phyloP scores from a whole-genome alignment of 2,329 filamentous ascomycete genomes.

The Colletotrichum sp. region DNA sequence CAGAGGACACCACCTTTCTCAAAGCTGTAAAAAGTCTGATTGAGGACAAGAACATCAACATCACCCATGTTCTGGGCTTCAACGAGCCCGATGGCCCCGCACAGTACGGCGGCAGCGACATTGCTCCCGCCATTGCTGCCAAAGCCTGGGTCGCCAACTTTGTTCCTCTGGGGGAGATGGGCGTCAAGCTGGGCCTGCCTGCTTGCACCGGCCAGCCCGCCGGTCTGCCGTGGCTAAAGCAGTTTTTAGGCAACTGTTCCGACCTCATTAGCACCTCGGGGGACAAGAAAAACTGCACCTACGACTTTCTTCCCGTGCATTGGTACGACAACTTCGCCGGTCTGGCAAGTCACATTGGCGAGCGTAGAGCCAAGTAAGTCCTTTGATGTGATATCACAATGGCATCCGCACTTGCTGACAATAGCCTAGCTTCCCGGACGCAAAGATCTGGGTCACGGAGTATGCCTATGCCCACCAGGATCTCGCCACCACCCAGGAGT shows the following conservation, averaged over 20 bases:
- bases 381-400: background rate
- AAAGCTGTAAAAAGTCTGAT: constrained; percentile 62
- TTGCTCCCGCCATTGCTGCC: constrained; percentile 67
- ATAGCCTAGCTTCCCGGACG: constrained; percentile 58
- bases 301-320: constrained; percentile 68
- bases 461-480: constrained; percentile 67
- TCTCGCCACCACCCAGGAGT: constrained; percentile 62
- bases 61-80: constrained; percentile 75
- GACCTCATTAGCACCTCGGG: constrained; percentile 54
- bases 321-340: constrained; percentile 76
- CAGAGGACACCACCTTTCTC: constrained; percentile 64
- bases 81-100: constrained; percentile 75
- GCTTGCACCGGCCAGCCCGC: constrained; percentile 67
- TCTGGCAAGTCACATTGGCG: constrained; percentile 69
- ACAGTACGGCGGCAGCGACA: constrained; percentile 64
- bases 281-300: constrained; percentile 58
- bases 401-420: constrained; percentile 1
- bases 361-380: constrained; percentile 53
- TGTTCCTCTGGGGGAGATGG: constrained; percentile 68
- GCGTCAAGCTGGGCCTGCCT: constrained; percentile 73
- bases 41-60: constrained; percentile 54
- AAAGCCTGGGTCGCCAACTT: constrained; percentile 74
- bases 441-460: constrained; percentile 79
- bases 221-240: constrained; percentile 69
- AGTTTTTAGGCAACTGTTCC: constrained; percentile 57